Percentiles rank a stretch among this genome's conserved stretches.
These are phyloP conservation scores for Coemansia sp. DNA, from an alignment of 192 early-diverging fungal genomes.

Conservation along the genomic window DNA sequence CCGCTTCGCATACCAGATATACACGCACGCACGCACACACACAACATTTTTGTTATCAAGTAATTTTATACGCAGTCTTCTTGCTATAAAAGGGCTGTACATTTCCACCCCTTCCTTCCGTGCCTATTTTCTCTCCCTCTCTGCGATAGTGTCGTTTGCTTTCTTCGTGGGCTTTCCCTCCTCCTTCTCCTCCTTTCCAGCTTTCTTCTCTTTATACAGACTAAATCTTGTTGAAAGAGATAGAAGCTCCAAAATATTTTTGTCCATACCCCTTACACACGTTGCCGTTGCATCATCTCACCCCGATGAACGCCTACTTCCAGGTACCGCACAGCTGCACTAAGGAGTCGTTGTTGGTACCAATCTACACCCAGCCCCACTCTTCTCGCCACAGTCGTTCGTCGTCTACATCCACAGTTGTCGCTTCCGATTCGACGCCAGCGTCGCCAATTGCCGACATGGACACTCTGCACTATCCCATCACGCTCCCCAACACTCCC, in stretches of 20 bases:
- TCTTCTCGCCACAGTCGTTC: slow-evolving; percentile 30
- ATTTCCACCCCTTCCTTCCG: not conserved
- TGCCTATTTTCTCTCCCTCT: too few species aligned
- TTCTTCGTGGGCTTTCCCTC: too few species aligned
- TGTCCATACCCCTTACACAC: too few species aligned
- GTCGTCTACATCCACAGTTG: slow-evolving; percentile 30
- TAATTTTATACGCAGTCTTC: too few species aligned
- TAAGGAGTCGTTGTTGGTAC: slow-evolving; percentile 9
- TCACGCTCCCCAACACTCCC: not conserved
- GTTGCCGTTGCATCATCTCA: not conserved
- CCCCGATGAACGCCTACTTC: slow-evolving; percentile 4
- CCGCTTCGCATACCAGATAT: too few species aligned
- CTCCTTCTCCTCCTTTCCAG: too few species aligned
- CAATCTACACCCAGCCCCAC: not conserved
- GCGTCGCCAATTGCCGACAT: slow-evolving; percentile 8
- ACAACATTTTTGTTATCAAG: too few species aligned
- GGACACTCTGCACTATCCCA: slow-evolving; percentile 6
- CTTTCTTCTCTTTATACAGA: too few species aligned
- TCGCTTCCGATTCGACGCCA: slow-evolving; percentile 5
- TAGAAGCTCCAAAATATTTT: too few species aligned
- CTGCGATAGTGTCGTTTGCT: too few species aligned
- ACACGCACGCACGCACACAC: too few species aligned
- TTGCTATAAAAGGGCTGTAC: not conserved
- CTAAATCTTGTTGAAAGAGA: too few species aligned
- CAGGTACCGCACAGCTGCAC: slow-evolving; percentile 3